A percentile compares a stretch with the other conserved stretches of the same genome.
These are phyloP conservation scores for Coemansia sp. DNA, from an alignment of 192 early-diverging fungal genomes.

Conservation along the genomic window DNA sequence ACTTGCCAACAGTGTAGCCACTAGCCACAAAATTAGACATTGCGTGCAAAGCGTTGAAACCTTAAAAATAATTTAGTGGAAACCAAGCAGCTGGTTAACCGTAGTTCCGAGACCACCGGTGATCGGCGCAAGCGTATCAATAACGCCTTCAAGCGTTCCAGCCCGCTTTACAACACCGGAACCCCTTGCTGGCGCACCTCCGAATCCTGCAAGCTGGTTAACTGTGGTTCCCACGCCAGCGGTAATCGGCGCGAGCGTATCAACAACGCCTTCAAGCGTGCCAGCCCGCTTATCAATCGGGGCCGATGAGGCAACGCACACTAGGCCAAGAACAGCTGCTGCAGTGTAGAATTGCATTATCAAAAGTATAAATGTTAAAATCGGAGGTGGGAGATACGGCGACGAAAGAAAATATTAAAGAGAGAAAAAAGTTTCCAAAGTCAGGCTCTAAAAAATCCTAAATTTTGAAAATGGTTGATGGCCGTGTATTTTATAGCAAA, in stretches of 20 bases:
- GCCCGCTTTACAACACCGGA: slow-evolving; percentile 6
- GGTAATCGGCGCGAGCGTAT: slow-evolving; percentile 15
- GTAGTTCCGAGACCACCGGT: not conserved
- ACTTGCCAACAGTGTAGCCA: too few species aligned
- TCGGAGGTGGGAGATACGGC: too few species aligned
- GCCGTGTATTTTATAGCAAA: too few species aligned
- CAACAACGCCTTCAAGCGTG: slow-evolving; percentile 16
- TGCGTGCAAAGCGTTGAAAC: too few species aligned
- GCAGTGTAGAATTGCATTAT: not conserved
- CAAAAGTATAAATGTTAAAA: too few species aligned
- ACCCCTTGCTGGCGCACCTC: not conserved
- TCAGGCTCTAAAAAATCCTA: too few species aligned
- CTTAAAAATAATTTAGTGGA: too few species aligned
- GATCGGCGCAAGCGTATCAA: slow-evolving; percentile 14
- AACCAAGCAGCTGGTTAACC: not conserved
- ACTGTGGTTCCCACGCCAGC: slow-evolving; percentile 6
- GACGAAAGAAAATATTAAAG: not conserved
- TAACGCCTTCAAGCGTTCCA: slow-evolving; percentile 15
- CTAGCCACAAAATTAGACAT: too few species aligned
- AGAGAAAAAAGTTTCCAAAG: not conserved
- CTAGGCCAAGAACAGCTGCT: not conserved
- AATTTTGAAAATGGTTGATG: too few species aligned
- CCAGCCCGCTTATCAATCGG: slow-evolving; percentile 9
- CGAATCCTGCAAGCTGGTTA: slow-evolving; percentile 11
- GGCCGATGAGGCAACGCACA: slow-evolving; percentile 2